A percentile compares a stretch with the other conserved stretches of the same genome.
Evolutionary conservation across 441 rosid genomes (phyloP).

Genomic region (Eruca vesicaria): DNA sequence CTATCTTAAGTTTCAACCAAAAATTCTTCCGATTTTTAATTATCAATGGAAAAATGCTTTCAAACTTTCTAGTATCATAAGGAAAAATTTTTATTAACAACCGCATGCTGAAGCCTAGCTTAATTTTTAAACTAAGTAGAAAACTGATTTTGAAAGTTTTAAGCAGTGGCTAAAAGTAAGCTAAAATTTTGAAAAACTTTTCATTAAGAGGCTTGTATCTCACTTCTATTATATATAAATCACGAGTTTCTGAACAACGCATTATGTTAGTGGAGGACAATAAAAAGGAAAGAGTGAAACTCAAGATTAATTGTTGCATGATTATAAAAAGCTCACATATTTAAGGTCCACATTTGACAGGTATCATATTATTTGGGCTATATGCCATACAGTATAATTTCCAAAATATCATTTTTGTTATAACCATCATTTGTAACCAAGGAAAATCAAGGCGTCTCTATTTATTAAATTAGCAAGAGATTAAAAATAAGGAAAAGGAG

Average conservation of each 20-base stretch:
- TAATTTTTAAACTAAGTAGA: neutral
- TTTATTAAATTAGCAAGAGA: neutral
- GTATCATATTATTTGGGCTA: slow-evolving; percentile 4
- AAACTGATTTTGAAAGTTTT: neutral
- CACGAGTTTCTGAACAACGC: slow-evolving; percentile 16
- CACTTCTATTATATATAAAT: neutral
- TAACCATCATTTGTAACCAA: no score
- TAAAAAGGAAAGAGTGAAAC: slow-evolving; percentile 25
- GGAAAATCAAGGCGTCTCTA: no score
- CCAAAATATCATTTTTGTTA: neutral
- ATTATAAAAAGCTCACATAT: slow-evolving; percentile 14
- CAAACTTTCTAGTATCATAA: neutral
- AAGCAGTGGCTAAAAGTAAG: neutral
- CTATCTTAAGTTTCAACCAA: neutral
- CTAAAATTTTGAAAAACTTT: neutral
- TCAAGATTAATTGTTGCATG: slow-evolving; percentile 28
- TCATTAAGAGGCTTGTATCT: slow-evolving; percentile 16
- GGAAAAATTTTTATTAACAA: neutral
- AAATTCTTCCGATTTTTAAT: neutral
- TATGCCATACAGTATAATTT: neutral
- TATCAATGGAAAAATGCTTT: neutral
- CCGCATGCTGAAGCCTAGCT: neutral
- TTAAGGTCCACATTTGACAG: slow-evolving; percentile 15
- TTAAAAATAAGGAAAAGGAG: neutral
- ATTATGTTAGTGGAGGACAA: slow-evolving; percentile 26